These are phyloP conservation scores for Laguncularia racemosa DNA, from an alignment of 345 rosid species.

Conservation along the genomic window DNA sequence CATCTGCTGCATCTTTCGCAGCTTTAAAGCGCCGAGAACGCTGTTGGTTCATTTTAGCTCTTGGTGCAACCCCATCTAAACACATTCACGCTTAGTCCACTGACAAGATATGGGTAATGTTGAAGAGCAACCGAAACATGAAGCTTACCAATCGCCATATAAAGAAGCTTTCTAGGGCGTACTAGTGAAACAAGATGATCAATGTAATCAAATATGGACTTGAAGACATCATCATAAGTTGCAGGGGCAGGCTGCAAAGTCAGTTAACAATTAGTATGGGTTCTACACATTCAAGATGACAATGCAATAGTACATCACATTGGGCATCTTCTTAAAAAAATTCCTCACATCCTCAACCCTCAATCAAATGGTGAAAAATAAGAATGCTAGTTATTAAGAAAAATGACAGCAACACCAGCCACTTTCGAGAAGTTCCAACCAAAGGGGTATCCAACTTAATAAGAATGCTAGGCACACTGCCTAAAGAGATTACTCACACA, in stretches of 20 bases:
- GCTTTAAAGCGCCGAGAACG: slow-evolving; percentile 91
- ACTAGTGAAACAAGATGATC: slow-evolving; percentile 83
- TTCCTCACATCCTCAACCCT: no score
- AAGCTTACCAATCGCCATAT: slow-evolving; percentile 83
- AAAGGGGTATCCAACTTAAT: no score
- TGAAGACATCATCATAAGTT: slow-evolving; percentile 88
- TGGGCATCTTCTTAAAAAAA: not conserved
- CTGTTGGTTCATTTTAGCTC: slow-evolving; percentile 99
- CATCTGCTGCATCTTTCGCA: slow-evolving; percentile 95
- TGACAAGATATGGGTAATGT: not conserved
- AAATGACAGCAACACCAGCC: no score
- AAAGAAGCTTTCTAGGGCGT: slow-evolving; percentile 96
- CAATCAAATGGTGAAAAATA: no score
- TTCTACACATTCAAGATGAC: not conserved
- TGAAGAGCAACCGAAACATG: slow-evolving; percentile 2
- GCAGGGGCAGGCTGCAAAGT: slow-evolving; percentile 78
- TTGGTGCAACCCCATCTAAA: slow-evolving; percentile 97
- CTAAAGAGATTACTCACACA: no score
- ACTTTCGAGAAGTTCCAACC: no score
- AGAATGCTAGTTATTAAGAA: no score
- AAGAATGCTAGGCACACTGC: no score
- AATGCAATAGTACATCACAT: not conserved
- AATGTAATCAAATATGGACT: slow-evolving; percentile 77
- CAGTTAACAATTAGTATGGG: not conserved
- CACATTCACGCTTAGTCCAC: slow-evolving; percentile 6